phyloP scores from a whole-genome alignment of 2,329 filamentous ascomycete species.

The Hymenoscyphus infarciens region DNA sequence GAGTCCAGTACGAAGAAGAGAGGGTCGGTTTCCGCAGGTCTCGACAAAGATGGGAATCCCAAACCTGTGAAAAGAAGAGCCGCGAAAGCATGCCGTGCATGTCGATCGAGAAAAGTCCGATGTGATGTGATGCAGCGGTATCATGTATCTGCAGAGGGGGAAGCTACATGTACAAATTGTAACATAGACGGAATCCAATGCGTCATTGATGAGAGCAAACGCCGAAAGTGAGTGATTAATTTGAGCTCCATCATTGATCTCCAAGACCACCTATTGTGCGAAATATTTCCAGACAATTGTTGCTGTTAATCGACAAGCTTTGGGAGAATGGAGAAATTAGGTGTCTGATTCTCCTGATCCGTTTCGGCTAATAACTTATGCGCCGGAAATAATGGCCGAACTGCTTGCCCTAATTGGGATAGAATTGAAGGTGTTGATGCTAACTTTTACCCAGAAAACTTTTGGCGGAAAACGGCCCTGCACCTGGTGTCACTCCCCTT shows the following conservation, averaged over 20 bases:
- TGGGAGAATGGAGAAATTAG: too few species aligned
- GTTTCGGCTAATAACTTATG: too few species aligned
- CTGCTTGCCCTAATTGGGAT: constrained; percentile 1
- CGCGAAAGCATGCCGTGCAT: constrained; percentile 87
- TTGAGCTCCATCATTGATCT: not conserved
- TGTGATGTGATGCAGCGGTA: constrained; percentile 85
- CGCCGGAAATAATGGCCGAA: too few species aligned
- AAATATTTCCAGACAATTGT: not conserved
- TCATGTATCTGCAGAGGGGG: constrained; percentile 29
- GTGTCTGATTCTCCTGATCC: too few species aligned
- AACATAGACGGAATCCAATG: constrained; percentile 46
- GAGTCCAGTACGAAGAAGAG: constrained; percentile 5
- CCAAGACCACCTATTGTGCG: not conserved
- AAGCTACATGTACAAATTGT: constrained; percentile 34
- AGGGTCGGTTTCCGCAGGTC: not conserved
- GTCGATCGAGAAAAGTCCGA: constrained; percentile 83
- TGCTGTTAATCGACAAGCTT: too few species aligned
- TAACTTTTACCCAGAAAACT: not conserved
- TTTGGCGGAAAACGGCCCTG: not conserved
- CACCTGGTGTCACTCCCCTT: not conserved
- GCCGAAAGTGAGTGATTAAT: constrained; percentile 54
- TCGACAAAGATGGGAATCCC: constrained; percentile 2
- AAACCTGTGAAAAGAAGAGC: constrained; percentile 66
- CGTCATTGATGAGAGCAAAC: constrained; percentile 59
- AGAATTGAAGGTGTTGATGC: constrained; percentile 26